Conservation (phyloP, 2,329 filamentous ascomycete species). For the Diaporthe sp. region DNA sequence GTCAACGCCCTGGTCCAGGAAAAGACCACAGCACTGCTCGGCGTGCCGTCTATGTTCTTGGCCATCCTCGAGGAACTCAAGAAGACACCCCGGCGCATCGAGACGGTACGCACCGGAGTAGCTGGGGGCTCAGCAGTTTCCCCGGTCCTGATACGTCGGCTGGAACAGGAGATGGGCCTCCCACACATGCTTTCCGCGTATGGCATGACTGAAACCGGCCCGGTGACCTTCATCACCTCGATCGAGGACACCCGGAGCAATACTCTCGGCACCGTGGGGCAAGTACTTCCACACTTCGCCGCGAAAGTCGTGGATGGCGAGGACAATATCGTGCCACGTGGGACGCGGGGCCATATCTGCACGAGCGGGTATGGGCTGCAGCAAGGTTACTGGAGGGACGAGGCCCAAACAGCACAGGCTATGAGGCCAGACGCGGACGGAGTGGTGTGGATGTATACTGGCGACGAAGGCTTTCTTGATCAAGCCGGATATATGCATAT, state of each 20-base stretch:
- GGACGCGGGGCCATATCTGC: conserved; percentile 70
- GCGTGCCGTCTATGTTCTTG: neutral
- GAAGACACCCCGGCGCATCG: neutral
- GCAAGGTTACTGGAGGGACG: conserved; percentile 75
- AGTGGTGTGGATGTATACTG: conserved; percentile 62
- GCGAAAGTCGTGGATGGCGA: neutral
- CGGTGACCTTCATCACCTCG: neutral
- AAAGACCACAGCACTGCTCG: neutral
- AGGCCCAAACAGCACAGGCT: conserved; percentile 41
- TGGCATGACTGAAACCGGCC: neutral
- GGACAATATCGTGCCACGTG: conserved; percentile 63
- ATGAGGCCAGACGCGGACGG: conserved; percentile 51
- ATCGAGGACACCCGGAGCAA: neutral
- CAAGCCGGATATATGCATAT: conserved; percentile 60
- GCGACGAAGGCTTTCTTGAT: conserved; percentile 64
- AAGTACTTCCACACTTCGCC: neutral
- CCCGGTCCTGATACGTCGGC: neutral
- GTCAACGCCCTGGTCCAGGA: neutral
- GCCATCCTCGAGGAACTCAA: neutral
- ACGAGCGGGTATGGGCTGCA: conserved; percentile 67
- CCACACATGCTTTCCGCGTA: neutral
- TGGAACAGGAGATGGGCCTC: neutral
- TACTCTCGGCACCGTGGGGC: neutral
- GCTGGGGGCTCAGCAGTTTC: neutral
- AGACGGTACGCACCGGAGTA: neutral